Evolutionary conservation across 2,329 filamentous ascomycete genomes (phyloP).

Genomic region (Curvularia eragrostidis): DNA sequence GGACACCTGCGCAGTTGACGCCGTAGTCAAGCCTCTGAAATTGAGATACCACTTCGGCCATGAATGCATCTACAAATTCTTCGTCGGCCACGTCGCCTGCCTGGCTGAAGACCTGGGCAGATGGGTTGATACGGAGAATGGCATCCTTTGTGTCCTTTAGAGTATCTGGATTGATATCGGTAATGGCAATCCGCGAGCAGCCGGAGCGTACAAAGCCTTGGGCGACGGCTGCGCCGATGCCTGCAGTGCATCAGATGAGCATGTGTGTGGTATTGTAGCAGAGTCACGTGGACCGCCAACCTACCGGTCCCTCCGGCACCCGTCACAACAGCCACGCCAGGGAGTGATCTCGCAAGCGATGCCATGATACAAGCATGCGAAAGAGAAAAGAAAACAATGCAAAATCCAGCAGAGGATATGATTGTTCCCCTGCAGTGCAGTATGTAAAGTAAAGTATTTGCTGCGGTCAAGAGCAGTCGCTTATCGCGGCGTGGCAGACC

Average conservation of each 20-base stretch:
- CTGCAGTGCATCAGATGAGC: constrained; percentile 40
- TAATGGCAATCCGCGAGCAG: constrained; percentile 61
- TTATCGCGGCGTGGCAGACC: background rate
- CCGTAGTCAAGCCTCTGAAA: constrained; percentile 63
- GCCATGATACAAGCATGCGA: constrained; percentile 13
- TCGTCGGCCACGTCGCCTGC: constrained; percentile 60
- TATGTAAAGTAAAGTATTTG: too few relatives aligned
- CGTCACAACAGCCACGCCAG: constrained; percentile 44
- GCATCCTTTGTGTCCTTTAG: constrained; percentile 47
- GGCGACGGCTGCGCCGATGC: constrained; percentile 63
- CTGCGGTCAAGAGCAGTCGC: background rate
- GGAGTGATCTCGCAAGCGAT: constrained; percentile 25
- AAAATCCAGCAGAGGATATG: too few relatives aligned
- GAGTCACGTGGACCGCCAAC: background rate
- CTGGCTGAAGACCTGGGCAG: constrained; percentile 46
- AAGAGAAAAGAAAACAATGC: background rate
- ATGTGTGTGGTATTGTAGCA: background rate
- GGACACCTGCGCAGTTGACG: constrained; percentile 63
- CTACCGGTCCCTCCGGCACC: constrained; percentile 46
- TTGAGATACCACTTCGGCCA: constrained; percentile 37
- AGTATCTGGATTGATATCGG: constrained; percentile 56
- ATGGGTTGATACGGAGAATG: constrained; percentile 28
- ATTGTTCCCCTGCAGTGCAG: too few relatives aligned
- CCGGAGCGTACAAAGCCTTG: constrained; percentile 59
- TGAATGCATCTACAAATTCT: constrained; percentile 54